Conservation (phyloP, 108 stramenopile species). For the Cyclostephanos invisitatus region DNA sequence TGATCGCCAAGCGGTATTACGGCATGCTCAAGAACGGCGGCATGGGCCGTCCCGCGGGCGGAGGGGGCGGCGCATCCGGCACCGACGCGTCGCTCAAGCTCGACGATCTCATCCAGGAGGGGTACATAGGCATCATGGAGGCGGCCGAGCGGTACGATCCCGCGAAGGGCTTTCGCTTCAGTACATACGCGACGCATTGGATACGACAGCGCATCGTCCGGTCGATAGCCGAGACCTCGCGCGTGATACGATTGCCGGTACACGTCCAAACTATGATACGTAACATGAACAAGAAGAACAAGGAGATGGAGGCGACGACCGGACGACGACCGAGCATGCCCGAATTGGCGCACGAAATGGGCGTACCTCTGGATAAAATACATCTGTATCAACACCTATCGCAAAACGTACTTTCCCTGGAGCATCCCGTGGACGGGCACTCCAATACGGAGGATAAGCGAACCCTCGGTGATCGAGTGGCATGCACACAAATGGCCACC, state of each 20-base stretch:
- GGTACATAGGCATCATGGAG: constrained; percentile 88
- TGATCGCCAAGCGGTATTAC: constrained; percentile 73
- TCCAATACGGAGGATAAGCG: constrained; percentile 49
- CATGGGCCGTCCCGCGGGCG: constrained; percentile 23
- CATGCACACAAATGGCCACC: constrained; percentile 62
- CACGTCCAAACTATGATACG: constrained; percentile 71
- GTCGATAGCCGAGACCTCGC: constrained; percentile 79
- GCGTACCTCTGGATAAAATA: constrained; percentile 72
- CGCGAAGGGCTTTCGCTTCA: constrained; percentile 78
- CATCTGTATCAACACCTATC: constrained; percentile 54
- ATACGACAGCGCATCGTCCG: constrained; percentile 87
- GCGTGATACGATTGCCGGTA: constrained; percentile 88
- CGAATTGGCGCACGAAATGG: constrained; percentile 76
- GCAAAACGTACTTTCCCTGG: constrained; percentile 64
- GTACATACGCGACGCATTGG: constrained; percentile 95
- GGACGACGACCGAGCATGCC: constrained; percentile 70
- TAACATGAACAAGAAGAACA: constrained; percentile 64
- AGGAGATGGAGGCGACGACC: constrained; percentile 54
- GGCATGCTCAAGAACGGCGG: constrained; percentile 48
- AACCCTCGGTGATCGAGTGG: constrained; percentile 68
- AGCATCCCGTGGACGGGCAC: constrained; percentile 45
- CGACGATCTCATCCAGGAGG: constrained; percentile 92
- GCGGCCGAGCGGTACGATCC: constrained; percentile 95
- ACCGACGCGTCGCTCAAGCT: constrained; percentile 75
- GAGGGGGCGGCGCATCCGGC: constrained; percentile 53